phyloP scores from a whole-genome alignment of 2,329 filamentous ascomycete genomes.

The Beauveria scarabaeidicola region DNA sequence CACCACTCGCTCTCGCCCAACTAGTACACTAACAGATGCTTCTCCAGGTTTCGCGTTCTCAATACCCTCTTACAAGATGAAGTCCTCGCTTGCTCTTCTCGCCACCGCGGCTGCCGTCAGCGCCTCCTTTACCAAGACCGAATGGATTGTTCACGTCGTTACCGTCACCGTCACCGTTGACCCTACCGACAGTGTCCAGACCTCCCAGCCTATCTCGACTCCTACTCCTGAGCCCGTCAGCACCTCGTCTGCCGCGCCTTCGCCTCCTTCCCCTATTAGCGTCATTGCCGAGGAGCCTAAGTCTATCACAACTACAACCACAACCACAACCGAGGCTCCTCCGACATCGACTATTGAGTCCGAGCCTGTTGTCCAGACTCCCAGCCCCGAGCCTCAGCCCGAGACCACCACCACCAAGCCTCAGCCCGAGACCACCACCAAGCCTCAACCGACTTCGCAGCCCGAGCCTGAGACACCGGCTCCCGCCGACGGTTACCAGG shows the following conservation, averaged over 20 bases:
- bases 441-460: background rate
- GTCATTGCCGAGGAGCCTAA: constrained; percentile 10
- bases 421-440: background rate
- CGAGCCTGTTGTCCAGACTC: constrained; percentile 12
- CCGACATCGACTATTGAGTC: constrained; percentile 3
- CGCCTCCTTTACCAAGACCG: constrained; percentile 31
- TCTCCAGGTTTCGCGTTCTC: constrained; percentile 1
- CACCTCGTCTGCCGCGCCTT: constrained; percentile 9
- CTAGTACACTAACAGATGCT: constrained; percentile 14
- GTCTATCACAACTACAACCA: background rate
- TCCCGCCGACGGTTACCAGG: constrained; percentile 22
- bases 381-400: constrained; percentile 10
- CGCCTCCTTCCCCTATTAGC: constrained; percentile 11
- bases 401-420: background rate
- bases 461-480: background rate
- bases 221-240: constrained; percentile 17
- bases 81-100: constrained; percentile 38
- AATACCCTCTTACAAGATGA: constrained; percentile 33
- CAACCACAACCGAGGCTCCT: constrained; percentile 11
- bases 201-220: constrained; percentile 14
- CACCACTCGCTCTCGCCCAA: background rate
- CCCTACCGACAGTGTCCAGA: constrained; percentile 18
- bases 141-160: constrained; percentile 32
- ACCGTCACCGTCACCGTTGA: constrained; percentile 38
- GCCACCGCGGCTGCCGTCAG: constrained; percentile 37